Percentiles rank a stretch among this genome's conserved stretches.
Conservation (phyloP, 2,329 filamentous ascomycete species). For the Colletotrichum simmondsii region DNA sequence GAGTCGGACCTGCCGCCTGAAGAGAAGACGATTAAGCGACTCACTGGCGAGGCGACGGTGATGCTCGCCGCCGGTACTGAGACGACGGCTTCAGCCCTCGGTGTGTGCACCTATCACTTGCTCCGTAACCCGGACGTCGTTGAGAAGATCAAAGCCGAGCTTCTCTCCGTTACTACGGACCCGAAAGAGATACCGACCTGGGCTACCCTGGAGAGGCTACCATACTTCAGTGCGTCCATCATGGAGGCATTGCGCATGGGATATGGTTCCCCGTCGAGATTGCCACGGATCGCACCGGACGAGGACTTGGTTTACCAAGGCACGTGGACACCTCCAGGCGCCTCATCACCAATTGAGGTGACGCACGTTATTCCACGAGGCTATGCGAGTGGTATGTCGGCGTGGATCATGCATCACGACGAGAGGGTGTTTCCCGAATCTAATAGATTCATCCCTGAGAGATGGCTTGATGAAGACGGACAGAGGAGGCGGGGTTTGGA, state of each 20-base stretch:
- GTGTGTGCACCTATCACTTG: conserved; percentile 5
- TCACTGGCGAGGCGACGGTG: conserved; percentile 50
- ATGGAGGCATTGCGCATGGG: conserved; percentile 52
- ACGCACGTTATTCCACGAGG: conserved; percentile 43
- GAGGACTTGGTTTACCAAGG: conserved; percentile 41
- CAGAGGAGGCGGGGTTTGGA: conserved; percentile 16
- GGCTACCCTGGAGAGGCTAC: conserved; percentile 44
- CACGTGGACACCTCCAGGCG: conserved; percentile 34
- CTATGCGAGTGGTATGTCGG: conserved; percentile 28
- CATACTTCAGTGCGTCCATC: conserved; percentile 51
- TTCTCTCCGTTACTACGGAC: background rate
- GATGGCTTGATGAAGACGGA: conserved; percentile 36
- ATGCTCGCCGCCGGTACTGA: conserved; percentile 52
- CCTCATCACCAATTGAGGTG: background rate
- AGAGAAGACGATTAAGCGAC: conserved; percentile 46
- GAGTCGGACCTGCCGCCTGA: conserved; percentile 45
- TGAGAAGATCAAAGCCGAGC: background rate
- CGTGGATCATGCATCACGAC: conserved; percentile 28
- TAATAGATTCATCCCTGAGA: conserved; percentile 34
- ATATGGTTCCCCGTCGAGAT: conserved; percentile 46
- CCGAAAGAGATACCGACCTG: conserved; percentile 22
- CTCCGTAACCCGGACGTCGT: background rate
- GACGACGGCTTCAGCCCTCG: conserved; percentile 35
- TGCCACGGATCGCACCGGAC: conserved; percentile 43
- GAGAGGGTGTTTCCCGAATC: conserved; percentile 27